Evolutionary conservation across 73 alveolate genomes (phyloP).

Genomic region (Tetrahymena borealis): DNA sequence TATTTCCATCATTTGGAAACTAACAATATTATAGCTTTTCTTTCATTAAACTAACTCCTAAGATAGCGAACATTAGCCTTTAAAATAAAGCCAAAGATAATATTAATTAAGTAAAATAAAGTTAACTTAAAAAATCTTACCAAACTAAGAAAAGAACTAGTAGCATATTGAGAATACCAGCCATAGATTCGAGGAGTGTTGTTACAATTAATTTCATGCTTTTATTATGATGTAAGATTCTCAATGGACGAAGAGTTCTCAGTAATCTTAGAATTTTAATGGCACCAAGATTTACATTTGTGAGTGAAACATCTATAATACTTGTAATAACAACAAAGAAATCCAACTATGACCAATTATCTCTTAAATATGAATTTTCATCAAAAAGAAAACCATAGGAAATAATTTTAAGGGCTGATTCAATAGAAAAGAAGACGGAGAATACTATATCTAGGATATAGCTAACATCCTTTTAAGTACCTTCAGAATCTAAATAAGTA

Average conservation of each 20-base stretch:
- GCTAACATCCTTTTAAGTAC: neutral
- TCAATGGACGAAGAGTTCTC: constrained; percentile 83
- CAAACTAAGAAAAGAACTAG: constrained; percentile 57
- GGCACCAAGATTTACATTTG: constrained; percentile 56
- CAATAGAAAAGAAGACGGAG: constrained; percentile 72
- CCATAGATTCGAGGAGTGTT: constrained; percentile 76
- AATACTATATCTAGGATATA: constrained; percentile 58
- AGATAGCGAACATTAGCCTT: constrained; percentile 60
- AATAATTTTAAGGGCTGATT: constrained; percentile 68
- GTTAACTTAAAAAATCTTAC: constrained; percentile 1
- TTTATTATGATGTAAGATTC: constrained; percentile 76
- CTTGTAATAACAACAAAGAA: constrained; percentile 84
- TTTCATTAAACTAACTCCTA: constrained; percentile 49
- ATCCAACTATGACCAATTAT: constrained; percentile 91
- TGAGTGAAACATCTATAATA: constrained; percentile 66
- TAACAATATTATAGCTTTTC: constrained; percentile 51
- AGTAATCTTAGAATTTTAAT: constrained; percentile 78
- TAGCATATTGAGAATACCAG: constrained; percentile 78
- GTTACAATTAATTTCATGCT: constrained; percentile 80
- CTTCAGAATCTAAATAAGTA: neutral
- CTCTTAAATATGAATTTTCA: constrained; percentile 79
- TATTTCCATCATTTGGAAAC: constrained; percentile 24
- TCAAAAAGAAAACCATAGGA: constrained; percentile 86
- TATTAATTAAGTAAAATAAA: neutral
- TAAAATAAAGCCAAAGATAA: no score